Evolutionary conservation across 805 yeast species (phyloP), one percentile per base, ranked within the genome.

Genomic region (Teunomyces barrocoloradensis): DNA sequence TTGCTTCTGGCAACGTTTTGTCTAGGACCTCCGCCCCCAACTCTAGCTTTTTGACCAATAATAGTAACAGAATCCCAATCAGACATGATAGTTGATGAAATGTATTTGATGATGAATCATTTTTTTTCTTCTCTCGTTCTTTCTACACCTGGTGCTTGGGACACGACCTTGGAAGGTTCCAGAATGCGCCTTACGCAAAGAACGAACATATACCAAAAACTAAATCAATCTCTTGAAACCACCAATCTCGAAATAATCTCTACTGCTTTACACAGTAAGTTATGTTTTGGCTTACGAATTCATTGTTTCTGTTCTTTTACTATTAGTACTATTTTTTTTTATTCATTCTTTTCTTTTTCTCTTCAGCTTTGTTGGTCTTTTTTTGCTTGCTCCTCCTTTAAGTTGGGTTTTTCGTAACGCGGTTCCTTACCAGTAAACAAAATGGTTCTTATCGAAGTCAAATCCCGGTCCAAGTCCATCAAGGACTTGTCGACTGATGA

Each of bases 51-150:
- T 57, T 82, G 83, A 49, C 99, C 99, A 59, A 94, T 89, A 50
- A 87, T 73, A 38, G 97, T 90, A 60, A 84, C 91, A 51, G 82
- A 66, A 69, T 94, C 97, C 99, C 99, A 94, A 71, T 90, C 98
- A 46, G 77, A 73, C 77, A 73, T 72, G 34, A 43, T 58, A 12
- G 32, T 30, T 6, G 23, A 20, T 17, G 40, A 18, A 30, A 13
- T 18, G 40, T 21, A 21, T 11, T 11, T 11, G 40, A 18, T 15
- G 20, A 17, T 37, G 29, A 37, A 23, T 21, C 42, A 21, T 35
- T 37, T 44, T 43, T 44, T 44, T 37, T 36, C 9, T 13, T 44
- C 30, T 36, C 9, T 13, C 29, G 12, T 9, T 21, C 11, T 10
- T 20, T 20, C 7, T 23, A n/a, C 20, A 20, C 25, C 17, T 18